Evolutionary conservation across 208 protist genomes (phyloP).

Genomic region (Trypanosoma mega): DNA sequence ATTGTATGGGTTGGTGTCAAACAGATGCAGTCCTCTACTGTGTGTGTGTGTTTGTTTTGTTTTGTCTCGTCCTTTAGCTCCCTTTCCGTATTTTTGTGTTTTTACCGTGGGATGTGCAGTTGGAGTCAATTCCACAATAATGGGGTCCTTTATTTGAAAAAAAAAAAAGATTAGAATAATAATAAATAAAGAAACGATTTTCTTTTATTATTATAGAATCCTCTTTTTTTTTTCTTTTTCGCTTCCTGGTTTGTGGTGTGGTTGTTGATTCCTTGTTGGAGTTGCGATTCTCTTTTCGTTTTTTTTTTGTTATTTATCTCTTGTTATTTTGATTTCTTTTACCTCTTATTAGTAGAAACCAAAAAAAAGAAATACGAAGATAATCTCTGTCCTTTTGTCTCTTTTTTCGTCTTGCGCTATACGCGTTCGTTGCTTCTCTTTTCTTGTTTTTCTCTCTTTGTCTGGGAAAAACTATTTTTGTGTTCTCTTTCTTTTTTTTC

Average conservation of each 20-base stretch:
- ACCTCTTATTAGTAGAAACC: background rate
- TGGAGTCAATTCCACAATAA: no score
- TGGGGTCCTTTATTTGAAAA: no score
- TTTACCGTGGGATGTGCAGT: no score
- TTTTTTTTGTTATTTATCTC: constrained; percentile 15
- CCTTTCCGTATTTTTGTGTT: no score
- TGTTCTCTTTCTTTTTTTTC: background rate
- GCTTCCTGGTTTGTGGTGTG: background rate
- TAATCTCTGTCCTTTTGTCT: background rate
- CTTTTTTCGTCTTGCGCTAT: constrained; percentile 1
- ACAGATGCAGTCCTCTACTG: background rate
- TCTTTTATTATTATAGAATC: background rate
- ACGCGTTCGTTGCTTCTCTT: background rate
- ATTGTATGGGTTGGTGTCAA: background rate
- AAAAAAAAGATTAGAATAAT: no score
- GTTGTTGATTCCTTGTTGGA: constrained; percentile 2
- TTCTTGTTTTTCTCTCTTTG: no score
- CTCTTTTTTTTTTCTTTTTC: constrained; percentile 4
- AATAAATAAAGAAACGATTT: background rate
- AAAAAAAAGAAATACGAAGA: no score
- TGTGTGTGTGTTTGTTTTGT: no score
- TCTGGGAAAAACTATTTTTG: no score
- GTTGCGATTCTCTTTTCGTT: constrained; percentile 9
- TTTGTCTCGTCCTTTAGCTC: no score
- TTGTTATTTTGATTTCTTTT: background rate